Evolutionary conservation across 148 eudicot species (phyloP).

Genomic region (Spergularia bocconei): DNA sequence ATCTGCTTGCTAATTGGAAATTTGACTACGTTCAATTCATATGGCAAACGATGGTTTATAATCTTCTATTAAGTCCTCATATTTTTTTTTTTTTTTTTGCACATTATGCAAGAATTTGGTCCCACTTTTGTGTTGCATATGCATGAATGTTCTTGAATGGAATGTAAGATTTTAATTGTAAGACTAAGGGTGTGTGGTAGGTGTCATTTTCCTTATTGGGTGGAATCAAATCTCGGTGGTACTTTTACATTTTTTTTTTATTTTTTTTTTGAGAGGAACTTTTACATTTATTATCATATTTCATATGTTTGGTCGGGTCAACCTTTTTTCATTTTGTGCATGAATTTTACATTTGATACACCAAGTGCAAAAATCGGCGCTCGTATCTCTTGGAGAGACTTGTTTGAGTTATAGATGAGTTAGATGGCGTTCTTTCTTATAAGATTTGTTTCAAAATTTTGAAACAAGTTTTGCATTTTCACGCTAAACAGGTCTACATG

Average conservation of each 20-base stretch:
- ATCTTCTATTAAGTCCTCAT: too few relatives aligned
- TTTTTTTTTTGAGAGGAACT: too few relatives aligned
- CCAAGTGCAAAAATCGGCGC: background rate
- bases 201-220: slow-evolving; percentile 27
- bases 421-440: too few relatives aligned
- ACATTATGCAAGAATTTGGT: background rate
- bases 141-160: slow-evolving; percentile 7
- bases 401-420: background rate
- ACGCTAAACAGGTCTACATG: background rate
- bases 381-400: background rate
- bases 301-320: slow-evolving; percentile 18
- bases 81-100: too few relatives aligned
- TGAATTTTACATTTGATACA: background rate
- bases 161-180: background rate
- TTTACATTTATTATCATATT: too few relatives aligned
- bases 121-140: slow-evolving; percentile 20
- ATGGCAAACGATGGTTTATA: too few relatives aligned
- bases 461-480: background rate
- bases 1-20: background rate
- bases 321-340: background rate
- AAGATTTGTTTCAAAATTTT: too few relatives aligned
- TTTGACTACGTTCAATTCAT: too few relatives aligned
- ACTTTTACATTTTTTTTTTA: slow-evolving; percentile 28
- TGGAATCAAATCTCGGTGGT: slow-evolving; percentile 25
- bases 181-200: background rate